Conservation (phyloP, 768 basidiomycete species). For the Suillus decipiens region DNA sequence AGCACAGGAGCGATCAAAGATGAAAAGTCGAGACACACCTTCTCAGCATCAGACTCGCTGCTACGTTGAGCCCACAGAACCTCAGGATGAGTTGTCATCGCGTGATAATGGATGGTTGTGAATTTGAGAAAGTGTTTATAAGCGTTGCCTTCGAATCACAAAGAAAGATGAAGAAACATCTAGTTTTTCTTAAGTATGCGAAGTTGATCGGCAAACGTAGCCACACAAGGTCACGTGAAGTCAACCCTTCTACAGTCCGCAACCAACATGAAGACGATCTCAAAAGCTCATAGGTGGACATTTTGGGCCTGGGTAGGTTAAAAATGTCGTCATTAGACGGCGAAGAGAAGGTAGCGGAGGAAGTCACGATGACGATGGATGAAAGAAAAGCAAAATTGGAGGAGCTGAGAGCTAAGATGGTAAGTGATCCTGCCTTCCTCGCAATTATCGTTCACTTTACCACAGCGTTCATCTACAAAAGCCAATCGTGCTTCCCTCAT, state of each 20-base stretch:
- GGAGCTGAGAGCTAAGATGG: constrained; percentile 77
- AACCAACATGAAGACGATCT: background rate
- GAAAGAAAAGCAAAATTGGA: constrained; percentile 79
- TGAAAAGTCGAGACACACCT: constrained; percentile 48
- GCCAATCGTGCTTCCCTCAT: constrained; percentile 89
- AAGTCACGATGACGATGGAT: constrained; percentile 51
- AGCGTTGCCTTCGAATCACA: constrained; percentile 26
- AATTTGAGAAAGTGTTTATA: constrained; percentile 13
- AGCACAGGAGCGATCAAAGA: constrained; percentile 6
- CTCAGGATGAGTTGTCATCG: constrained; percentile 72
- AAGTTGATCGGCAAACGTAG: constrained; percentile 4
- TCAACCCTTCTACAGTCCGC: background rate
- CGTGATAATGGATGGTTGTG: constrained; percentile 15
- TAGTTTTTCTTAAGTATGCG: background rate
- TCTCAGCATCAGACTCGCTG: constrained; percentile 59
- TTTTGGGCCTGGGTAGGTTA: background rate
- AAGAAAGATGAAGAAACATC: constrained; percentile 35
- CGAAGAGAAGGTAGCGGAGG: constrained; percentile 17
- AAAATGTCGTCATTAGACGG: background rate
- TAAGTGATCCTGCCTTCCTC: constrained; percentile 30
- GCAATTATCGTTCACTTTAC: background rate
- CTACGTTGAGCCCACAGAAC: constrained; percentile 95
- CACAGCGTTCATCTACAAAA: constrained; percentile 72
- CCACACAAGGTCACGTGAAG: constrained; percentile 7
- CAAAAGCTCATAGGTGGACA: background rate